Evolutionary conservation across 1,139 yeast species (phyloP), one percentile per base, ranked within the genome.

Genomic region (Taphrina sp.): DNA sequence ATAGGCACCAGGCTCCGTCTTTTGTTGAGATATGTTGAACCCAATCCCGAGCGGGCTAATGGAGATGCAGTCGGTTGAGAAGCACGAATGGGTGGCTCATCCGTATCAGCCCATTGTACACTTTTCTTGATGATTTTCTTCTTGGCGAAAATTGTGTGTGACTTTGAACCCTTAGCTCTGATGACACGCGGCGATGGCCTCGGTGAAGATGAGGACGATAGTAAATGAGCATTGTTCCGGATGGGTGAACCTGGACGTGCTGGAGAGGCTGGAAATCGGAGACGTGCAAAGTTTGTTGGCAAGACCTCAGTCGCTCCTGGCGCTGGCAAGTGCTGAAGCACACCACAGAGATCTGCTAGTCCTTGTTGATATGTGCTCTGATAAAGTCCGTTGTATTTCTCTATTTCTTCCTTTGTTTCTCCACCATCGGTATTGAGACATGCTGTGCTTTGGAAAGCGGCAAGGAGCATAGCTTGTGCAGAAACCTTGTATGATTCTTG

Each of bases 391-490:
- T 41, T 46, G 12, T 26, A 49, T 16, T 38, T 33, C 2, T 41
- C 54, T 10, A 33, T 26, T 31, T 49, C 54, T 14, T 38, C 54
- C 17, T 49, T 46, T 10, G 45, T 39, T 20, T 39, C 39, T 2
- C 54, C 54, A 1, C 54, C 54, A 23, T 49, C 54, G 4, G 54
- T 49, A n/a, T 23, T 49, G 17, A 49, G 24, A 24, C 54, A 49
- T 10, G 54, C 45, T 3, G 54, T 38, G 29, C 54, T 49, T 16
- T 34, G 34, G 28, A 49, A 49, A 8, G 46, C 33, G 16, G 46
- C 33, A 14, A 39, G 16, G n/a, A 38, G 17, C 12, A 39, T 28
- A 46, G 17, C 28, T 20, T 43, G 47, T 33, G 31, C 14, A 23
- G 20, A n/a, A 19, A 20, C 29, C 19, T 26, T 41, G 22, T 22